Base-by-base conservation (phyloP, 768 basidiomycete species). In the Lyophyllum decastes region DNA sequence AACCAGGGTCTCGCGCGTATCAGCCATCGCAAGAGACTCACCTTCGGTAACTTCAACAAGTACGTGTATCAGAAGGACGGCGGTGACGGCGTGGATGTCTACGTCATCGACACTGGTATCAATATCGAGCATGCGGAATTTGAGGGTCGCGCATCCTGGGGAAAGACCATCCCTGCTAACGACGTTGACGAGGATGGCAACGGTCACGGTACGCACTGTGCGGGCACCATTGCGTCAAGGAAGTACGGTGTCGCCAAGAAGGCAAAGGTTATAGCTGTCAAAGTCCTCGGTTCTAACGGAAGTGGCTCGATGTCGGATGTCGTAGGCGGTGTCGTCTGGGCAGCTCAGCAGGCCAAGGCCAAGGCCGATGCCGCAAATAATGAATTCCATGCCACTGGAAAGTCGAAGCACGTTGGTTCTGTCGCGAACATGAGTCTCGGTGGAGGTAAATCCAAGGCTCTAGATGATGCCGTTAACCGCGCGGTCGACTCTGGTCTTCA, bases 351-450 rank as follows among this genome's bases (percentile, higher is more conserved):
- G 17, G 84, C 91, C 6, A 68, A 72, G 40, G 63, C 70, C 24
- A 92, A 88, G 69, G 82, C 82, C 0, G 68, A 65, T n/a, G 79
- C 79, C 16, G 90, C 93, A 17, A 77, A 74, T 8, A 81, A 82
- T 11, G 92, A 95, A 70, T 69, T 82, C 60, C 82, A 77, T 52
- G 79, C 81, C 27, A 94, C 92, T 19, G 90, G 92, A 53, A 87
- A 83, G 77, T 90, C 89, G 54, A 76, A 75, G 44, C 92, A 96
- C 82, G 95, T 94, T 78, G 97, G 97, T 22, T 94, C 94, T 17
- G 94, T 95, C 52, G 92, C 89, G 49, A 96, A 96, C 82, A 97
- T 99, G 97, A 91, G 89, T 71, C 88, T 99, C 52, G 97, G 97
- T 61, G 97, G 97, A 66, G 93, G 94, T 58, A 96, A 95, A 78